Base-by-base conservation (phyloP, 345 rosid species). In the Linum usitatissimum region DNA sequence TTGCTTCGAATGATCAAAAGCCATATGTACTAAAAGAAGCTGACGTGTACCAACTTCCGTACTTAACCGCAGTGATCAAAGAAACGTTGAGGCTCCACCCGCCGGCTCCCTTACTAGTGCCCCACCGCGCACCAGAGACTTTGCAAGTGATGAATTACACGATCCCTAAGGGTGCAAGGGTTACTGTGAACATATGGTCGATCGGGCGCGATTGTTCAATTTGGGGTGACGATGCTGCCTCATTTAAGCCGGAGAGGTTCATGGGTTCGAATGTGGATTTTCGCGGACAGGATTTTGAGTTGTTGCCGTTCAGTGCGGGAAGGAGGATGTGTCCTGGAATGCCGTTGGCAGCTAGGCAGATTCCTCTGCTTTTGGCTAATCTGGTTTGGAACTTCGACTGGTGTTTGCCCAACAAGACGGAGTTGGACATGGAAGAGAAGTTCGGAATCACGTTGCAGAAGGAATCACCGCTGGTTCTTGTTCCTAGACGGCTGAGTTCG, bases 41-140 rank as follows among this genome's bases (percentile, higher is more conserved):
- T 7, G 31, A 20, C 9, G 60, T 57, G 17, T 20, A 21, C 7
- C 60, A 23, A 5, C 48, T 30, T 59, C 40, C 62, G 36, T 59
- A 30, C 42, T 18, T 59, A 17, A 59, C 13, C 18, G 62, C 62
- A 15, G 9, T 34, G 17, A 13, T 59, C 9, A 59, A 59, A n/a
- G 62, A 59, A n/a, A n/a, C 62, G 6, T 42, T 59, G 15, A 59
- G 62, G 36, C 42, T 59, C 15, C 62, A 59, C 45, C 62, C 62
- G 18, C 49, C 63, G 20, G 49, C 23, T 2, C 49, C 63, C 1
- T n/a, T 34, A 9, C 63, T 60, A 14, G 8, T 60, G 45, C 45
- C 45, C n/a, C 63, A 36, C 42, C 62, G 62, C 14, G 45, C 62
- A 13, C n/a, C 21, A 19, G 42, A 59, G 18, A 34, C 40, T 8